Evolutionary conservation across 2,329 filamentous ascomycete species (phyloP), one percentile per base, ranked within the genome.

Genomic region (Fusarium gaditjirri): DNA sequence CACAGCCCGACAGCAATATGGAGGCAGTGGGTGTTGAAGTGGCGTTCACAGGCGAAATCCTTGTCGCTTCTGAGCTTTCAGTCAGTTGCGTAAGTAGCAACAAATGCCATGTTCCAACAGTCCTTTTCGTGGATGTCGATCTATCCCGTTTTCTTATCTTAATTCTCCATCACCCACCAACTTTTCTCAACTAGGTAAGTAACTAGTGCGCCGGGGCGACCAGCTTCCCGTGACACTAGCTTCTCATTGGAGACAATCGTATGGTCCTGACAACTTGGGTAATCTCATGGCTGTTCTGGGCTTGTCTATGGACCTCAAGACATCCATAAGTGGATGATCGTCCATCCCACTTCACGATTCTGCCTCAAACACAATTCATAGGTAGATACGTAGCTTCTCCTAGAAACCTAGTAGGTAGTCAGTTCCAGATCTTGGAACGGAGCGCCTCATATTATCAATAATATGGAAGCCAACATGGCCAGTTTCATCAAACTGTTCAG

Each of bases 191-290:
- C 64, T 62, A 25, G 25, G 5, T 25, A 25, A 4, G 5, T 25
- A 25, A 4, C 25, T 25, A 72, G 73, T 55, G 63, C 61, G 60
- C 59, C 63, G 60, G 61, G 71, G 70, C 59, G 57, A 69, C 59
- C 73, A 76, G 75, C 74, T 73, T 76, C 75, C 75, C 75, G 75
- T 39, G 61, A 65, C 68, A 75, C 75, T 77, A 77, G 66, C 46
- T 49, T 61, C 47, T 61, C 27, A 75, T 74, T 74, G 75, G 75
- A 71, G 65, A 41, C 39, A 53, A 35, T 54, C 55, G 53, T 49
- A 35, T 41, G 38, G 50, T 58, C 47, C 58, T 63, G 60, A 73
- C 68, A 55, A 65, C 71, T 74, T 65, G 57, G 62, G 62, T 65
- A 71, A 71, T 61, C 47, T 52, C 64, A 47, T 67, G 42, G 54